These are phyloP conservation scores for Nevesoporus exiguus DNA, from an alignment of 768 basidiomycete genomes.

Conservation along the genomic window DNA sequence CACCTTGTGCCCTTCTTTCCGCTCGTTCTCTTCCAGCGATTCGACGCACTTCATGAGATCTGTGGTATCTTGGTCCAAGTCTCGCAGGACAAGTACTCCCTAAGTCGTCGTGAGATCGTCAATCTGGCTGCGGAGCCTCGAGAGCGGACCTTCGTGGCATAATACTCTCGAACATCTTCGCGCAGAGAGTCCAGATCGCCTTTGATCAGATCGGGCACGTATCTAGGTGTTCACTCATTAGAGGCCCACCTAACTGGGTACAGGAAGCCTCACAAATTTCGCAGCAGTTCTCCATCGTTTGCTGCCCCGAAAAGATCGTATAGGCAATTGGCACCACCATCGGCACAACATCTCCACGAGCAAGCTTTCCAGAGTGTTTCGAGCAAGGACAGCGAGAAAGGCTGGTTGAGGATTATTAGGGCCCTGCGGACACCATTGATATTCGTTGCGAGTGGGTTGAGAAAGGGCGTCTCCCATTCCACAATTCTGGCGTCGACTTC, in stretches of 20 bases:
- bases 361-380: conserved; percentile 53
- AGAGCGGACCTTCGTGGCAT: conserved; percentile 50
- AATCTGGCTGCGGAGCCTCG: not conserved
- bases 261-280: conserved; percentile 13
- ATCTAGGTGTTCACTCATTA: conserved; percentile 40
- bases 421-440: conserved; percentile 35
- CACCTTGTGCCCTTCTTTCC: conserved; percentile 38
- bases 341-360: conserved; percentile 67
- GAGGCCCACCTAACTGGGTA: not conserved
- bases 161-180: conserved; percentile 68
- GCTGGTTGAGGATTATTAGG: conserved; percentile 88
- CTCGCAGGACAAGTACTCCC: conserved; percentile 67
- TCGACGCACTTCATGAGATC: conserved; percentile 92
- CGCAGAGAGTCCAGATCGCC: conserved; percentile 92
- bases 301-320: conserved; percentile 47
- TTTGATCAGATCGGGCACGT: conserved; percentile 81
- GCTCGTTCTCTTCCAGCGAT: conserved; percentile 59
- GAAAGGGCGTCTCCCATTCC: conserved; percentile 27
- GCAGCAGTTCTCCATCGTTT: conserved; percentile 8
- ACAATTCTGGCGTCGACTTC: not conserved
- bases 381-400: conserved; percentile 66
- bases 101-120: conserved; percentile 26
- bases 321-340: conserved; percentile 85
- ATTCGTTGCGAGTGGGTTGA: conserved; percentile 16
- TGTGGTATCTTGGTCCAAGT: conserved; percentile 78